phyloP scores from a whole-genome alignment of 2,329 filamentous ascomycete genomes.

The Hypomyces perniciosus region DNA sequence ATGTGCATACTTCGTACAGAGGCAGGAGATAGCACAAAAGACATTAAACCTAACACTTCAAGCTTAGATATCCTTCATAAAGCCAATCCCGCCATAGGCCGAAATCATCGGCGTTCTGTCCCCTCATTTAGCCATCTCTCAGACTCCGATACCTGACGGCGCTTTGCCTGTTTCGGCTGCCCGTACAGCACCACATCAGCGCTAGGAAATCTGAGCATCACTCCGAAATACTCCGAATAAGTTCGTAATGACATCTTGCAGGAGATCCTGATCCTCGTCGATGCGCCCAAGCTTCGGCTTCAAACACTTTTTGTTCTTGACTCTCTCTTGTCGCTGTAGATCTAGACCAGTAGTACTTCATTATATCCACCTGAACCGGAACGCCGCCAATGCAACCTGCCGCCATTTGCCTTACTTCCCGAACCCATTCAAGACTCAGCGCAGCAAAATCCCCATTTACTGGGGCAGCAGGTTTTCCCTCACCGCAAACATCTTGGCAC shows the following conservation, averaged over 20 bases:
- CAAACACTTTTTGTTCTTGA: constrained; percentile 9
- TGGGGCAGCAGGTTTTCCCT: constrained; percentile 62
- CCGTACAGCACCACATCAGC: neutral
- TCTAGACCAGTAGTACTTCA: constrained; percentile 32
- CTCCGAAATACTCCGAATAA: neutral
- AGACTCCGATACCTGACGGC: neutral
- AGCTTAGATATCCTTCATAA: too few species aligned
- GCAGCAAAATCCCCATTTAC: constrained; percentile 21
- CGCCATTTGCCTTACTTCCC: constrained; percentile 19
- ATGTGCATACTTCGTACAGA: too few species aligned
- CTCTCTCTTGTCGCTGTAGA: constrained; percentile 28
- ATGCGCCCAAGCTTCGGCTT: constrained; percentile 6
- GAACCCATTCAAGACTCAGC: constrained; percentile 6
- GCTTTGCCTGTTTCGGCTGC: neutral
- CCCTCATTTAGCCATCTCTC: too few species aligned
- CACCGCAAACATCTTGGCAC: constrained; percentile 96
- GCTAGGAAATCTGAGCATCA: neutral
- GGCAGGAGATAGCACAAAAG: too few species aligned
- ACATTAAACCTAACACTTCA: too few species aligned
- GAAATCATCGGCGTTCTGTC: too few species aligned
- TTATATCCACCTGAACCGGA: constrained; percentile 35
- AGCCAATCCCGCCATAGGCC: too few species aligned
- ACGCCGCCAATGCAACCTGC: constrained; percentile 36
- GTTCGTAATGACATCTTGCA: constrained; percentile 9
- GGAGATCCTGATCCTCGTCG: constrained; percentile 10